Evolutionary conservation across 768 basidiomycete species (phyloP).

Genomic region (Xanthoconium stramineum): DNA sequence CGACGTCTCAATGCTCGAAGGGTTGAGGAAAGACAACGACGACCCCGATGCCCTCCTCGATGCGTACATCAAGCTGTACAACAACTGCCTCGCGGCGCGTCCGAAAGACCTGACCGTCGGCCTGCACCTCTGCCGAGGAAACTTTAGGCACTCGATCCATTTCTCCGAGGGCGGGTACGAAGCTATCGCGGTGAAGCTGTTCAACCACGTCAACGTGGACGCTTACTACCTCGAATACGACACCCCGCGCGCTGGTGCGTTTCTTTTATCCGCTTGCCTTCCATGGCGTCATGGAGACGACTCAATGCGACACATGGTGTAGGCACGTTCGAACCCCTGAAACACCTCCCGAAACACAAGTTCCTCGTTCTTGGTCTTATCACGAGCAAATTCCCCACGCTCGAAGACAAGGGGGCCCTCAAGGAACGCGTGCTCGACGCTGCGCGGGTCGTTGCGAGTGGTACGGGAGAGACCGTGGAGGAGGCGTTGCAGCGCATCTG

Average conservation of each 20-base stretch:
- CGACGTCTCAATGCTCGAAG: slow-evolving; percentile 48
- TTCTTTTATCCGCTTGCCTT: no score
- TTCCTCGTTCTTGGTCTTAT: slow-evolving; percentile 41
- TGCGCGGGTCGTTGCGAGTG: slow-evolving; percentile 40
- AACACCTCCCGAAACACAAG: slow-evolving; percentile 34
- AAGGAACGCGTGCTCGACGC: slow-evolving; percentile 41
- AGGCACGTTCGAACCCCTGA: slow-evolving; percentile 34
- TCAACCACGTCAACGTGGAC: slow-evolving; percentile 43
- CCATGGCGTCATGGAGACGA: no score
- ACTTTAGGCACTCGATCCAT: slow-evolving; percentile 31
- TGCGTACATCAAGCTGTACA: slow-evolving; percentile 47
- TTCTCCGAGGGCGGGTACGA: slow-evolving; percentile 48
- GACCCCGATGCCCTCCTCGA: slow-evolving; percentile 65
- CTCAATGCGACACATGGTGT: not conserved
- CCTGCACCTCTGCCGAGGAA: slow-evolving; percentile 44
- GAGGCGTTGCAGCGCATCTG: slow-evolving; percentile 39
- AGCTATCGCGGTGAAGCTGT: slow-evolving; percentile 42
- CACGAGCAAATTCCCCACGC: slow-evolving; percentile 40
- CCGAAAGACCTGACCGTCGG: slow-evolving; percentile 40
- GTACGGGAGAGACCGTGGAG: slow-evolving; percentile 34
- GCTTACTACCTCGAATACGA: slow-evolving; percentile 49
- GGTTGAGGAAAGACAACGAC: slow-evolving; percentile 57
- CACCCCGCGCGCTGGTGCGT: slow-evolving; percentile 42
- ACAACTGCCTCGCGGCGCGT: slow-evolving; percentile 35
- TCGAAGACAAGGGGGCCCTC: slow-evolving; percentile 43